A percentile compares a stretch with the other conserved stretches of the same genome.
phyloP scores from a whole-genome alignment of 352 stramenopile genomes.

The Globisporangium polare region DNA sequence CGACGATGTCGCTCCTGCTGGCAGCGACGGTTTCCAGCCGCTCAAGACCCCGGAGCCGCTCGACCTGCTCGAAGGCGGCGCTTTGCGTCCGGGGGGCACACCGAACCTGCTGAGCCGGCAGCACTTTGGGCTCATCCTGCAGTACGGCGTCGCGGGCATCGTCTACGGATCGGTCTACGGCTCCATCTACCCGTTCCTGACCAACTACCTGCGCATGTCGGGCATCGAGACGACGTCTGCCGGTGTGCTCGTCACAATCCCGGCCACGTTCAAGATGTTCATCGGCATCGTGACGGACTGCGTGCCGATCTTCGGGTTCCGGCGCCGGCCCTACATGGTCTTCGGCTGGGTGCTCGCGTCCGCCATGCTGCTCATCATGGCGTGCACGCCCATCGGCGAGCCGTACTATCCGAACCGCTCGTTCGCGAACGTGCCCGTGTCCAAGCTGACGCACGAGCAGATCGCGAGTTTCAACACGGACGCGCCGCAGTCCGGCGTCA shows the following conservation, averaged over 20 bases:
- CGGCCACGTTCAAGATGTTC: conserved; percentile 31
- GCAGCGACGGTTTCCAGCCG: conserved; percentile 3
- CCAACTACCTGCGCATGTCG: conserved; percentile 19
- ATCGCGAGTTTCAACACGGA: conserved; percentile 19
- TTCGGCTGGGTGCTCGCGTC: conserved; percentile 30
- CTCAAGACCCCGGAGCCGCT: conserved; percentile 6
- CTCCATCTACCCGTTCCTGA: conserved; percentile 15
- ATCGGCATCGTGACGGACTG: conserved; percentile 29
- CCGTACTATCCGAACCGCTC: conserved; percentile 18
- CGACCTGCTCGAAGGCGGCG: conserved; percentile 15
- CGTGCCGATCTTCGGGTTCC: conserved; percentile 25
- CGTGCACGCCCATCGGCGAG: conserved; percentile 13
- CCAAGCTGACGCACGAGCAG: conserved; percentile 11
- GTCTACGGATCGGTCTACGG: conserved; percentile 19
- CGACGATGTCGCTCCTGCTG: too few relatives aligned
- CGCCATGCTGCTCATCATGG: conserved; percentile 16
- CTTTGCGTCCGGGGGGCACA: conserved; percentile 15
- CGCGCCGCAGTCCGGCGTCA: conserved; percentile 15
- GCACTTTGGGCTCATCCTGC: conserved; percentile 23
- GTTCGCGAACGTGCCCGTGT: conserved; percentile 5
- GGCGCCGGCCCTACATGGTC: conserved; percentile 34
- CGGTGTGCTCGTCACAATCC: conserved; percentile 22
- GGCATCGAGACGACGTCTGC: conserved; percentile 18
- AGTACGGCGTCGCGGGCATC: conserved; percentile 22
- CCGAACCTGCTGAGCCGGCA: conserved; percentile 16